Evolutionary conservation across 2,329 filamentous ascomycete genomes (phyloP), one percentile per base, ranked within the genome.

Genomic region (Diaporthe sp.): DNA sequence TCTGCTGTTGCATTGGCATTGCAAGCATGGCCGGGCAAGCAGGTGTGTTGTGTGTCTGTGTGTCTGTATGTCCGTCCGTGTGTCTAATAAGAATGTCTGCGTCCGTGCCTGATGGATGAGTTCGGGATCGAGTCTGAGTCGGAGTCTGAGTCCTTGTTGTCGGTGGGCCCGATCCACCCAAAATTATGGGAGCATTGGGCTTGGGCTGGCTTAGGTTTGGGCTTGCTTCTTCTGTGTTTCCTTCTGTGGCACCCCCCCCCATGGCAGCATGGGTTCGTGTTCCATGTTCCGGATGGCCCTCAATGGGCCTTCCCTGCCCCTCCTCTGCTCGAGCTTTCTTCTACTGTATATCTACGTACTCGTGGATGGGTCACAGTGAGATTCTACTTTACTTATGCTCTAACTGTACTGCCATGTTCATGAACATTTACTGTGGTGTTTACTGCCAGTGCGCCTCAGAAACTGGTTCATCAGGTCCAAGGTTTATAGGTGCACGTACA

Each of bases 111-210:
- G 59, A 65, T 28, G 15, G 42, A 31, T 44, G 2, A 19, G 59
- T 65, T 34, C 39, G 15, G 39, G 39, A n/a, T 31, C 46, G 46
- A 51, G 44, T 68, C 62, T 34, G 44, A 37, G n/a, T 53, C n/a
- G 19, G 22, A 62, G n/a, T 39, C 37, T 28, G 58, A 42, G 58
- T n/a, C 58, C 31, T 25, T 15, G 28, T 4, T 53, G 28, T 68
- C 39, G 46, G 44, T 68, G 61, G 62, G 62, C 31, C 65, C 62
- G 31, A 37, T 25, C 65, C 65, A 55, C 65, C 65, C 65, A 55
- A 42, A 53, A 55, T 55, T 53, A 55, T 39, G 65, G 65, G 65
- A 69, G 65, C 65, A 42, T 69, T 42, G n/a, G 65, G 65, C 65
- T 69, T 55, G 62, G 44, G 28, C 44, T 39, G 49, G 49, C 65